These are phyloP conservation scores for Phytophthora vignae DNA, from an alignment of 352 stramenopile genomes.

Conservation along the genomic window DNA sequence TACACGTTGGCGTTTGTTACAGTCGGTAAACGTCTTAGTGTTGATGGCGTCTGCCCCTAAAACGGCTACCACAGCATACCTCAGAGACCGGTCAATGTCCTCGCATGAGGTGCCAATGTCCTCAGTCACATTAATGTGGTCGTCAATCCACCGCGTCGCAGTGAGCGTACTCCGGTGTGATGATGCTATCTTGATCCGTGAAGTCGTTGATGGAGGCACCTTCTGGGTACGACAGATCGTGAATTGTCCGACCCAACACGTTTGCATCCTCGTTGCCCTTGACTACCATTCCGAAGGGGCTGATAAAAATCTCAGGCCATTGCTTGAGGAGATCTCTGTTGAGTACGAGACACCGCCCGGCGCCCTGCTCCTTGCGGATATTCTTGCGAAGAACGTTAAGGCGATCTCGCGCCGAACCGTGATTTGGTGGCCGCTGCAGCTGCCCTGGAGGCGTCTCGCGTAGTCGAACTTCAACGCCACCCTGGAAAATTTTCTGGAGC, in stretches of 20 bases:
- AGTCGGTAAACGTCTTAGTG: constrained; percentile 27
- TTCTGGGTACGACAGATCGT: constrained; percentile 20
- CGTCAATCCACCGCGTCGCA: constrained; percentile 9
- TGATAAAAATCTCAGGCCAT: constrained; percentile 25
- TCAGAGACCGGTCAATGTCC: constrained; percentile 16
- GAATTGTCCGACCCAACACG: constrained; percentile 12
- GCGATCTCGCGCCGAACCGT: constrained; percentile 11
- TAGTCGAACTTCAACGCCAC: constrained; percentile 7
- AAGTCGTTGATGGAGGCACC: constrained; percentile 24
- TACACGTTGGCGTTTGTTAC: constrained; percentile 10
- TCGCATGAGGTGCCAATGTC: not conserved
- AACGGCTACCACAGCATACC: constrained; percentile 23
- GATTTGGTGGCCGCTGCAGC: constrained; percentile 7
- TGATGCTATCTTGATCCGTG: constrained; percentile 30
- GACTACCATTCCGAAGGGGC: constrained; percentile 20
- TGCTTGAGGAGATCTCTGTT: constrained; percentile 26
- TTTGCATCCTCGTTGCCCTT: constrained; percentile 3
- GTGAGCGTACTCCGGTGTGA: constrained; percentile 21
- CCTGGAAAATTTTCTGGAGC: constrained; percentile 2
- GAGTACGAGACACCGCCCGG: constrained; percentile 20
- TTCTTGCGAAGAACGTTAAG: constrained; percentile 33
- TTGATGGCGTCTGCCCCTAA: constrained; percentile 25
- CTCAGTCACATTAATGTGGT: not conserved
- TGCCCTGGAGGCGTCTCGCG: not conserved
- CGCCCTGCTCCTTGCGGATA: constrained; percentile 29